Percentiles rank a stretch among this genome's conserved stretches.
phyloP scores from a whole-genome alignment of 2,329 filamentous ascomycete species.

The Lanzia echinophila region DNA sequence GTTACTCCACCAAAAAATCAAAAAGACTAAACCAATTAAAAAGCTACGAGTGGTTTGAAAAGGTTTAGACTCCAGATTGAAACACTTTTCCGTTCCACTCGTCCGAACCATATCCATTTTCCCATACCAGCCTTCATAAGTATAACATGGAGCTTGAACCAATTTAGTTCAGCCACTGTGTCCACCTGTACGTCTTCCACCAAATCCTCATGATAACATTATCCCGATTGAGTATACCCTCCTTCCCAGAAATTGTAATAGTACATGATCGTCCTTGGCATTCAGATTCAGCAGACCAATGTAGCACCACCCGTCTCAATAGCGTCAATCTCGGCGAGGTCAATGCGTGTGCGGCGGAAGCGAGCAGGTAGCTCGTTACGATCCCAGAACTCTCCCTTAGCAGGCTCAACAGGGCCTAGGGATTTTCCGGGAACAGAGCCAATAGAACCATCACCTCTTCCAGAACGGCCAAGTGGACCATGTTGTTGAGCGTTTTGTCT shows the following conservation, averaged over 20 bases:
- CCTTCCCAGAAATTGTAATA: not conserved
- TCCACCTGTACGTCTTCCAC: not conserved
- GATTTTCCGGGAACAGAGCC: slow-evolving; percentile 47
- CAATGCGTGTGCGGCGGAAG: slow-evolving; percentile 72
- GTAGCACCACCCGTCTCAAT: slow-evolving; percentile 89
- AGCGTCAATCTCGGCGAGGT: slow-evolving; percentile 83
- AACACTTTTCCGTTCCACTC: slow-evolving; percentile 5
- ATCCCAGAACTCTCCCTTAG: slow-evolving; percentile 76
- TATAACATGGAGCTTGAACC: not conserved
- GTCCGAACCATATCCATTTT: not conserved
- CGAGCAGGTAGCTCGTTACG: slow-evolving; percentile 77
- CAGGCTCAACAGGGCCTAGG: slow-evolving; percentile 66
- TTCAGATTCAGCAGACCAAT: slow-evolving; percentile 35
- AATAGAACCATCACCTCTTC: slow-evolving; percentile 16
- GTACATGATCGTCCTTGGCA: not conserved
- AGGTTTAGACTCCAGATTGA: not conserved
- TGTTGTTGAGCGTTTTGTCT: slow-evolving; percentile 53
- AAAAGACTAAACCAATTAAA: not conserved
- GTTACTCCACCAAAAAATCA: not conserved
- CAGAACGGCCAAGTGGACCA: slow-evolving; percentile 42
- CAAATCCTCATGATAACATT: not conserved
- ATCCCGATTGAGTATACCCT: slow-evolving; percentile 1
- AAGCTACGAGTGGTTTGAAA: not conserved
- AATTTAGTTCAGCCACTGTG: not conserved
- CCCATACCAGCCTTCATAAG: not conserved